Evolutionary conservation across 2,329 filamentous ascomycete species (phyloP).

Genomic region (Cucurbitaria berberidis): DNA sequence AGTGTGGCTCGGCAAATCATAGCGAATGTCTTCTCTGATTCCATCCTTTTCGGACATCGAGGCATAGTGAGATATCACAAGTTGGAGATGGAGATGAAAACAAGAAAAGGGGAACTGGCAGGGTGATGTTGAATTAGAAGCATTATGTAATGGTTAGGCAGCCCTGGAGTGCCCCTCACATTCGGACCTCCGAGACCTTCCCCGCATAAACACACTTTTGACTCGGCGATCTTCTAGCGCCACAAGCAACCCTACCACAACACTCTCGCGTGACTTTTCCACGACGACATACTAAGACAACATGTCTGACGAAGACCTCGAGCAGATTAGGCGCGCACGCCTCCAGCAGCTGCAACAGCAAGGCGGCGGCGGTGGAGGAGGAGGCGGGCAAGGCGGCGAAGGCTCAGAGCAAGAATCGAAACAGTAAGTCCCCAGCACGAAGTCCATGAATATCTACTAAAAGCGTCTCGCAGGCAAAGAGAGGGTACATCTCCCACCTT

Average conservation of each 20-base stretch:
- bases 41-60: too few species aligned
- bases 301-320: constrained; percentile 71
- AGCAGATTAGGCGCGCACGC: constrained; percentile 89
- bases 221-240: background rate
- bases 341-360: constrained; percentile 89
- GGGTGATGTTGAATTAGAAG: background rate
- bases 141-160: background rate
- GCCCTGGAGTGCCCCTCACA: too few species aligned
- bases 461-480: constrained; percentile 21
- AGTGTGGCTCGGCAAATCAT: too few species aligned
- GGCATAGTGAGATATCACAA: too few species aligned
- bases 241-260: background rate
- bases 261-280: background rate
- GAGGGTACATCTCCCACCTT: constrained; percentile 25
- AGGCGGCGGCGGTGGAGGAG: constrained; percentile 61
- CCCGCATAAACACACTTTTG: constrained; percentile 1
- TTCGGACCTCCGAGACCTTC: constrained; percentile 1
- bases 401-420: constrained; percentile 66
- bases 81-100: background rate
- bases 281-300: background rate
- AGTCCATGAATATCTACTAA: background rate
- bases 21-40: too few species aligned
- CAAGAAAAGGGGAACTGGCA: background rate
- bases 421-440: constrained; percentile 34
- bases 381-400: constrained; percentile 60